These are phyloP conservation scores for Steccherinum ochraceum DNA, from an alignment of 768 basidiomycete genomes.

Conservation along the genomic window DNA sequence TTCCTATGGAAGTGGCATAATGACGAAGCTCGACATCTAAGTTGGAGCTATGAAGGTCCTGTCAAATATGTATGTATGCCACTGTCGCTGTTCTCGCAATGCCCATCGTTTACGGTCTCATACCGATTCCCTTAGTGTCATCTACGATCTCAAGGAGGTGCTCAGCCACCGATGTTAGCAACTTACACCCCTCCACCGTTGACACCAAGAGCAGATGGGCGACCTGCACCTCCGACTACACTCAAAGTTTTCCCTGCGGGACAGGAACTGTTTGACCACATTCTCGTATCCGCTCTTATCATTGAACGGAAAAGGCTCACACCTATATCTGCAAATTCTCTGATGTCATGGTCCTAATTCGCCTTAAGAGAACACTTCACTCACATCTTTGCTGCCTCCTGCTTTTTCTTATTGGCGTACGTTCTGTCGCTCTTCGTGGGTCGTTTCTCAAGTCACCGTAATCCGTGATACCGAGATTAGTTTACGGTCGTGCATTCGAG, in stretches of 20 bases:
- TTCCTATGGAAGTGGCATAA: slow-evolving; percentile 18
- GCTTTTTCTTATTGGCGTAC: no score
- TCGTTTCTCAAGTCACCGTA: no score
- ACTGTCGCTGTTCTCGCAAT: background rate
- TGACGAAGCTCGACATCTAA: slow-evolving; percentile 8
- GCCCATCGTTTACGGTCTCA: background rate
- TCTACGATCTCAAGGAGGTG: slow-evolving; percentile 4
- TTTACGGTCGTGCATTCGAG: no score
- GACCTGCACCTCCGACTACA: slow-evolving; percentile 10
- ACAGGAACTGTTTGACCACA: slow-evolving; percentile 25
- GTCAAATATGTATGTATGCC: slow-evolving; percentile 15
- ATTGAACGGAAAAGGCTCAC: slow-evolving; percentile 27
- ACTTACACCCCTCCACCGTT: slow-evolving; percentile 12
- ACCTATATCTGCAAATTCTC: slow-evolving; percentile 6
- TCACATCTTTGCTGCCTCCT: no score
- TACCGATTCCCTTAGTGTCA: slow-evolving; percentile 12
- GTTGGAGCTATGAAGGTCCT: slow-evolving; percentile 17
- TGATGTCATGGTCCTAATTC: background rate
- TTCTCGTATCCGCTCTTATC: slow-evolving; percentile 27
- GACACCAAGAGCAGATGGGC: slow-evolving; percentile 6
- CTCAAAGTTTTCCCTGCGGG: slow-evolving; percentile 23
- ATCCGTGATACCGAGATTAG: no score
- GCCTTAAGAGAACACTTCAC: no score
- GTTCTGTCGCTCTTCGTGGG: no score
- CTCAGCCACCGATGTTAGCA: slow-evolving; percentile 8